phyloP scores from a whole-genome alignment of 2,329 filamentous ascomycete species.

The Phyllachora maydis region DNA sequence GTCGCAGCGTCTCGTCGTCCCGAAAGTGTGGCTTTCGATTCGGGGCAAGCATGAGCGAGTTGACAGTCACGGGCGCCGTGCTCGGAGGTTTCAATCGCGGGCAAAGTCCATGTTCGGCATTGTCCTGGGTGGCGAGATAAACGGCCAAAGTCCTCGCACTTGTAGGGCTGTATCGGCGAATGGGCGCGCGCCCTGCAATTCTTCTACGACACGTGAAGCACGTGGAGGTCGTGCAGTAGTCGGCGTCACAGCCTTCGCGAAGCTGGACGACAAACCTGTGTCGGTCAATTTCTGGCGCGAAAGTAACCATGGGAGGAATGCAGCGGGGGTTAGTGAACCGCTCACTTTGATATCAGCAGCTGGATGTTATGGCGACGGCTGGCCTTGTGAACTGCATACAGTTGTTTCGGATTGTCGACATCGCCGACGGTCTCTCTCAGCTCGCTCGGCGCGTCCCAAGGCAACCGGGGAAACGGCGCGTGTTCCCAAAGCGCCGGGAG shows the following conservation, averaged over 20 bases:
- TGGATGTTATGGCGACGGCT: constrained; percentile 44
- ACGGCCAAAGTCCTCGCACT: constrained; percentile 68
- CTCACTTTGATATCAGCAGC: constrained; percentile 44
- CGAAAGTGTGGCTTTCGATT: constrained; percentile 8
- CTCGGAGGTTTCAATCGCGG: constrained; percentile 21
- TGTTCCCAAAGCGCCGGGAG: constrained; percentile 39
- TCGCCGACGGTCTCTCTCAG: constrained; percentile 32
- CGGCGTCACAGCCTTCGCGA: constrained; percentile 56
- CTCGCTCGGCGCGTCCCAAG: constrained; percentile 36
- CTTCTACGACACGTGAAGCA: constrained; percentile 64
- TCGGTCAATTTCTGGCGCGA: too few species aligned
- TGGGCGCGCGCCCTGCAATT: constrained; percentile 41
- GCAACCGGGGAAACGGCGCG: constrained; percentile 35
- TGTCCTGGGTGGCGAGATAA: constrained; percentile 61
- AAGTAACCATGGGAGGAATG: constrained; percentile 2
- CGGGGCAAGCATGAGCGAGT: constrained; percentile 23
- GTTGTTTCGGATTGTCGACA: constrained; percentile 37
- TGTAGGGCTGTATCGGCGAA: constrained; percentile 59
- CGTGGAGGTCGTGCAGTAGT: constrained; percentile 50
- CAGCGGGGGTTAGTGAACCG: constrained; percentile 1
- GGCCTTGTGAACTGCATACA: constrained; percentile 39
- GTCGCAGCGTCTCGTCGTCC: constrained; percentile 3
- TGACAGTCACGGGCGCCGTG: constrained; percentile 21
- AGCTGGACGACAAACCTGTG: constrained; percentile 66
- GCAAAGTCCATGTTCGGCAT: constrained; percentile 53